Conservation (phyloP, 306 rosid genomes). For the Prunus mongolica region DNA sequence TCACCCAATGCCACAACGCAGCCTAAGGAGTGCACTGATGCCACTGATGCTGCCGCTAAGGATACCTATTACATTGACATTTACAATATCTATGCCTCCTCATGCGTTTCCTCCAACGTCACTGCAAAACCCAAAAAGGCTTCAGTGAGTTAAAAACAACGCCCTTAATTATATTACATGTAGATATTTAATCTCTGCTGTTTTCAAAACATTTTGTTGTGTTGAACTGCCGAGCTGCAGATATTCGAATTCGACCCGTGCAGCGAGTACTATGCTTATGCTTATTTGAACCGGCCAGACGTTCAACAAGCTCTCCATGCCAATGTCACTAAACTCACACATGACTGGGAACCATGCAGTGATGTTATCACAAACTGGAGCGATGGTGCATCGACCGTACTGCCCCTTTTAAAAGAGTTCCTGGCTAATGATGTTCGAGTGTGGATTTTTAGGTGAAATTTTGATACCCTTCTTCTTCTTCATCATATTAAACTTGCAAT, state of each 20-base stretch:
- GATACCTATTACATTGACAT: constrained; percentile 31
- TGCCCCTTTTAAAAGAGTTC: constrained; percentile 61
- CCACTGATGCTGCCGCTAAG: background rate
- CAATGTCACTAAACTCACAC: constrained; percentile 68
- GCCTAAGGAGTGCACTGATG: constrained; percentile 24
- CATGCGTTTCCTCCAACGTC: constrained; percentile 36
- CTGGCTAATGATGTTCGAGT: constrained; percentile 49
- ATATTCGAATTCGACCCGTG: constrained; percentile 58
- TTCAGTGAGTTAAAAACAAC: constrained; percentile 39
- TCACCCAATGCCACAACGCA: constrained; percentile 19
- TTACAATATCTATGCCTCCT: constrained; percentile 65
- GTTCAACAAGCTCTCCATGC: constrained; percentile 85
- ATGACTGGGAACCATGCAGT: constrained; percentile 85
- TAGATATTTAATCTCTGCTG: background rate
- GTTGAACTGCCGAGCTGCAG: constrained; percentile 25
- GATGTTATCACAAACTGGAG: constrained; percentile 30
- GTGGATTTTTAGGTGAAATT: constrained; percentile 77
- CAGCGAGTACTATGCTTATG: constrained; percentile 54
- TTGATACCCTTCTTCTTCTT: background rate
- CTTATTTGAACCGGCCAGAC: constrained; percentile 59
- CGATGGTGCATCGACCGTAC: constrained; percentile 53
- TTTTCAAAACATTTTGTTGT: background rate
- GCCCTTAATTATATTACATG: background rate
- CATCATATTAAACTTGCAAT: background rate
- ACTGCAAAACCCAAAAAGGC: constrained; percentile 46